Evolutionary conservation across 345 rosid species (phyloP), one percentile per base, ranked within the genome.

Genomic region (Mangifera indica): DNA sequence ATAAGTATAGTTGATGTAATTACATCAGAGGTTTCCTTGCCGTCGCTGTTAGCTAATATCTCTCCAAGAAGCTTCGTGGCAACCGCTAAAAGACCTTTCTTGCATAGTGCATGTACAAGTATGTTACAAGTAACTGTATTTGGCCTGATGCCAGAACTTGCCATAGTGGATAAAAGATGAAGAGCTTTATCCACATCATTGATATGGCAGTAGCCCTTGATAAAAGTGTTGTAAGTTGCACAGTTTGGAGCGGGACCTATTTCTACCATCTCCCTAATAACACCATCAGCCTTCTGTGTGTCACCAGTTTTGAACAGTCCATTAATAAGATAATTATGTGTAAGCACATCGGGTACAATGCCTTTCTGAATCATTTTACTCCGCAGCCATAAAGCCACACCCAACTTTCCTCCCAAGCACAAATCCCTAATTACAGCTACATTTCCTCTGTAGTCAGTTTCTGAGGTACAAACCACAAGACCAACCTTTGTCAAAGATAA

Each of bases 221-320:
- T 86, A 49, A 78, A 75, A 18, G 80, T 80, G 77, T 87, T 91
- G 67, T 82, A 91, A 63, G 97, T 84, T 32, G 84, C 94, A 80
- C 72, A 67, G 17, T 85, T 87, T 22, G 94, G 94, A 68, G 82
- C 74, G 64, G 86, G 91, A 70, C 91, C 94, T 62, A 76, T 78
- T 80, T 89, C 91, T 72, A 72, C 29, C 92, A 91, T 91, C 73
- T 91, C 94, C 76, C 76, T 78, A 69, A 91, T 68, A 71, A 91
- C 82, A 67, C 70, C 74, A 78, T 85, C 86, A 20, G 87, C 96
- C 79, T 78, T 81, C 64, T 78, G 90, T 55, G 88, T 52, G 44
- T 80, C 52, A 66, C 89, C 85, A 61, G 52, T 57, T 64, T 76
- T 83, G 79, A 93, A 88, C 69, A 92, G 77, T 53, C 82, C 93